These are phyloP conservation scores for Fibroporia radiculosa DNA, from an alignment of 768 basidiomycete species.

Conservation along the genomic window DNA sequence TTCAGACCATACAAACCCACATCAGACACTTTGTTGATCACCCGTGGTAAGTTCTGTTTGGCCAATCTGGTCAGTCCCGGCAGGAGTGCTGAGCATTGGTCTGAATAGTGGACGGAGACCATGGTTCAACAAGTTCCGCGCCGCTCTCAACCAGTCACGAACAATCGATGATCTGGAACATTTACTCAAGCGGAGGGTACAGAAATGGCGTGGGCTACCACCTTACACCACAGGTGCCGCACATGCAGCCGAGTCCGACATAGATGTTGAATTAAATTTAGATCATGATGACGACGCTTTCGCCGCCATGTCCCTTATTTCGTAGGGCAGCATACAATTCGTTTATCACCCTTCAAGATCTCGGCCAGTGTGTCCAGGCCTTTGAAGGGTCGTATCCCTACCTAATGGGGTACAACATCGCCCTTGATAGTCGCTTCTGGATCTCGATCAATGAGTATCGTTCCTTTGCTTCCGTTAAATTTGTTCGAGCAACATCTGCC, in stretches of 20 bases:
- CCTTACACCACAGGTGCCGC: not conserved
- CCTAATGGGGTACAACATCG: too few relatives aligned
- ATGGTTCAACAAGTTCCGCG: constrained; percentile 22
- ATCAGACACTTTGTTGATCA: constrained; percentile 61
- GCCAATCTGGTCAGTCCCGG: not conserved
- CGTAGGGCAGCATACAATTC: too few relatives aligned
- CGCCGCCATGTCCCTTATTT: not conserved
- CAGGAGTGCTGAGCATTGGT: not conserved
- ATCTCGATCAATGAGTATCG: too few relatives aligned
- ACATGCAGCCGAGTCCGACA: not conserved
- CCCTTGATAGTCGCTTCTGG: too few relatives aligned
- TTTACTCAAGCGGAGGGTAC: constrained; percentile 15
- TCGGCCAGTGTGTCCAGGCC: too few relatives aligned
- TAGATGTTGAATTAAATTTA: too few relatives aligned
- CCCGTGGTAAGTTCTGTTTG: constrained; percentile 44
- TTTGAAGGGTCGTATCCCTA: too few relatives aligned
- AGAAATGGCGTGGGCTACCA: constrained; percentile 18
- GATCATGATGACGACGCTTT: constrained; percentile 1
- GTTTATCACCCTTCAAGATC: too few relatives aligned
- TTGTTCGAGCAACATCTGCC: too few relatives aligned
- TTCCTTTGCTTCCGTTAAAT: too few relatives aligned
- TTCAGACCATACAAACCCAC: constrained; percentile 52
- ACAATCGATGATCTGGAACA: constrained; percentile 17
- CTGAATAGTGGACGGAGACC: constrained; percentile 16
- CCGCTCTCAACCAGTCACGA: constrained; percentile 11